Evolutionary conservation across 352 stramenopile species (phyloP).

Genomic region (Phytophthora fragariae): DNA sequence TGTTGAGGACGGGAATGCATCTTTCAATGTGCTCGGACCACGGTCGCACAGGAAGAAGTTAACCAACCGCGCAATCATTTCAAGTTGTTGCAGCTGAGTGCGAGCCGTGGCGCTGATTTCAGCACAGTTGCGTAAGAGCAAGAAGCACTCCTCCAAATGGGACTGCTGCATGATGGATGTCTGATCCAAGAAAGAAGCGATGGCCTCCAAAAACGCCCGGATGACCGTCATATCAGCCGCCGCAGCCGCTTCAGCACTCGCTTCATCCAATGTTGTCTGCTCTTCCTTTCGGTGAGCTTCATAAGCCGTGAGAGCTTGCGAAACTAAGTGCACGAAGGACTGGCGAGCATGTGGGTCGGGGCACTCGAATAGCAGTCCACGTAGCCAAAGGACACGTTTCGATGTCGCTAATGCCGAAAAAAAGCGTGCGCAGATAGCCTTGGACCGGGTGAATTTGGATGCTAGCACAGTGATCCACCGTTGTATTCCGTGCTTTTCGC

Average conservation of each 20-base stretch:
- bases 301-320: constrained; percentile 73
- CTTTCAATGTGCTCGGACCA: constrained; percentile 63
- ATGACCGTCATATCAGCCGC: constrained; percentile 36
- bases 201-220: constrained; percentile 54
- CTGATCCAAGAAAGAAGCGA: constrained; percentile 75
- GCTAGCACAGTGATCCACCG: constrained; percentile 84
- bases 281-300: constrained; percentile 61
- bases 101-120: constrained; percentile 64
- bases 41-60: constrained; percentile 87
- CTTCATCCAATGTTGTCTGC: constrained; percentile 33
- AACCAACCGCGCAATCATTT: constrained; percentile 84
- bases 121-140: constrained; percentile 82
- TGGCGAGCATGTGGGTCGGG: constrained; percentile 87
- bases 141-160: constrained; percentile 90
- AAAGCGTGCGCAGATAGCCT: constrained; percentile 73
- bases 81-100: constrained; percentile 54
- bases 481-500: constrained; percentile 88
- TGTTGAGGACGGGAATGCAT: constrained; percentile 75
- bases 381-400: constrained; percentile 69
- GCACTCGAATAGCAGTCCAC: constrained; percentile 83
- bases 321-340: constrained; percentile 87
- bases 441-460: constrained; percentile 77
- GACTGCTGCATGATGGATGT: constrained; percentile 81
- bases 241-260: constrained; percentile 26
- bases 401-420: constrained; percentile 66